These are phyloP conservation scores for Trametes villosa DNA, from an alignment of 768 basidiomycete genomes.

Conservation along the genomic window DNA sequence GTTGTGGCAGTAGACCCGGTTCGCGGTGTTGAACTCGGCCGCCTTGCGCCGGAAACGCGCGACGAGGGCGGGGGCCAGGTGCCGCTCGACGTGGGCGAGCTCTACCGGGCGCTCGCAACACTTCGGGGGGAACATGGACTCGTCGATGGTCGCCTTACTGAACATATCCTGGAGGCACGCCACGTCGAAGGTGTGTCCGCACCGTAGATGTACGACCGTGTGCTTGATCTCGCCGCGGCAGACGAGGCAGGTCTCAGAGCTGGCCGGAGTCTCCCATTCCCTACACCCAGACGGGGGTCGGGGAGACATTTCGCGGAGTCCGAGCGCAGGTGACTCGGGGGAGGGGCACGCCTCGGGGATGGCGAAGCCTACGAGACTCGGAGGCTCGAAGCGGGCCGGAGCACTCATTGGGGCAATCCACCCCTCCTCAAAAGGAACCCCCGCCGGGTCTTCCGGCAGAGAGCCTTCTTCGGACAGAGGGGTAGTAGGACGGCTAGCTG, in stretches of 20 bases:
- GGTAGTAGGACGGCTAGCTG: no score
- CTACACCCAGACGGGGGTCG: no score
- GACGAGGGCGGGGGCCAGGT: slow-evolving; percentile 11
- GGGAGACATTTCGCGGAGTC: no score
- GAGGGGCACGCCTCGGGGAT: no score
- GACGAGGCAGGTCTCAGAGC: slow-evolving; percentile 15
- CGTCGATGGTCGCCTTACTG: slow-evolving; percentile 28
- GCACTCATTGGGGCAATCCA: no score
- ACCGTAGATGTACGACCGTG: slow-evolving; percentile 9
- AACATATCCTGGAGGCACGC: slow-evolving; percentile 30
- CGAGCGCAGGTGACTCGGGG: no score
- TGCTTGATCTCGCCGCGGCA: slow-evolving; percentile 10
- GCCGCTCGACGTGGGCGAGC: slow-evolving; percentile 10
- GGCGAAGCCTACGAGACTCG: no score
- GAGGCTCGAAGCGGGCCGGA: no score
- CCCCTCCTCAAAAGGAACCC: no score
- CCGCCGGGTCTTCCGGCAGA: no score
- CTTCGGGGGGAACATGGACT: slow-evolving; percentile 33
- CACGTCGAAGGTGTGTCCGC: slow-evolving; percentile 28
- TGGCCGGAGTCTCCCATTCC: no score
- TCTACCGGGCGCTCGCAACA: slow-evolving; percentile 30
- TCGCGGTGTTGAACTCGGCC: slow-evolving; percentile 47
- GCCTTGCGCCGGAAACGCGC: slow-evolving; percentile 44
- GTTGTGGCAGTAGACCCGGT: slow-evolving; percentile 53
- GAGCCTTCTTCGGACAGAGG: no score